Base-by-base conservation (phyloP, 2,329 filamentous ascomycete species). In the Plenodomus lindquistii region DNA sequence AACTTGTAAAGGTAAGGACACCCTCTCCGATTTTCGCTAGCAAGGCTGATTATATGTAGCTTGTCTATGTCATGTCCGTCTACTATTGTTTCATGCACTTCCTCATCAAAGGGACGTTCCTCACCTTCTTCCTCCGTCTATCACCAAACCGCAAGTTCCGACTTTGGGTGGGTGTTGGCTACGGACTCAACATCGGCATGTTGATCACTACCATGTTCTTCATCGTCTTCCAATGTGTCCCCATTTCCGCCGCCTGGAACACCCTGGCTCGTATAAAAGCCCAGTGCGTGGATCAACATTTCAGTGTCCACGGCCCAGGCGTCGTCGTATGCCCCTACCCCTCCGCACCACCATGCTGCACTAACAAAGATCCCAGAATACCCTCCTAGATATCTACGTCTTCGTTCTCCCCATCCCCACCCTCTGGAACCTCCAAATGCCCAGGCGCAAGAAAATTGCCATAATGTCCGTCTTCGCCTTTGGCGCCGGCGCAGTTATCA, bases 81-180 rank as follows among this genome's bases (percentile, higher is more conserved):
- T 71, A 71, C 42, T 57, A 66, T 34, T 56, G 54, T 18, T 59
- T 66, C 16, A 24, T 24, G 22, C 68, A 73, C 35, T 71, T 57
- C 41, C 43, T 56, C 13, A 64, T 72, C 45, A 72, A 71, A 50
- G 60, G 55, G 40, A 59, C 63, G 20, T 73, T 72, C 43, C 58
- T 73, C 0, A 54, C 67, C 39, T 73, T 73, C 52, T 73, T 70
- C 40, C 57, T 71, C 11, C 62, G 67, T 1, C 49, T 69, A 6
- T 63, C 67, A 2, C 55, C 54, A 0, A 54, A 59, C 1, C 52
- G 38, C 15, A 46, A 35, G 8, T 72, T 71, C 37, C 57, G 60
- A 4, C 45, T 29, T 2, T 35, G 57, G 1, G 60, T 72, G 1
- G 66, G 52, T 38, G 17, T 51, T 19, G 60, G 60, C 13, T 62